phyloP scores from a whole-genome alignment of 2,329 filamentous ascomycete species.

The Furcasterigmium furcatum region DNA sequence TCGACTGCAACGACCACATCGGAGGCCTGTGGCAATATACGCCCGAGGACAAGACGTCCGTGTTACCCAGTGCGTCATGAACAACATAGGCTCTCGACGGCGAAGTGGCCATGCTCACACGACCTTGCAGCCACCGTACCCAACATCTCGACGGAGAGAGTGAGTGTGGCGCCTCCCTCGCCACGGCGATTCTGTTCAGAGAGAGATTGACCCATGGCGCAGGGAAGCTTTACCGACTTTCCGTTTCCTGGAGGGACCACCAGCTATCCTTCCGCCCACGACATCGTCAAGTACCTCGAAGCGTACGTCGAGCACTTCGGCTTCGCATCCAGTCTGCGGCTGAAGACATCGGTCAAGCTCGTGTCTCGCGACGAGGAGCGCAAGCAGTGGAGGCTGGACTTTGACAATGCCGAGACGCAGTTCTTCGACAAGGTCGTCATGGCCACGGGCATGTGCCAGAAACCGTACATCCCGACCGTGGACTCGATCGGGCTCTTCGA shows the following conservation, averaged over 20 bases:
- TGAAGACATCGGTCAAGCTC: conserved; percentile 5
- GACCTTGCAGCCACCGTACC: background rate
- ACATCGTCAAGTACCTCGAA: conserved; percentile 34
- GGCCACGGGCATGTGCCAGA: conserved; percentile 10
- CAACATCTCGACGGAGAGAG: conserved; percentile 10
- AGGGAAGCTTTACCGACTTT: conserved; percentile 11
- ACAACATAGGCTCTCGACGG: background rate
- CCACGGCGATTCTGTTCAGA: background rate
- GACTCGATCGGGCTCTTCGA: conserved; percentile 11
- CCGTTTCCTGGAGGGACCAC: conserved; percentile 30
- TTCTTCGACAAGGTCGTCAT: conserved; percentile 10
- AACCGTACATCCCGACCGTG: conserved; percentile 3
- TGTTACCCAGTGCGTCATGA: conserved; percentile 6
- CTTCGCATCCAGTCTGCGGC: conserved; percentile 23
- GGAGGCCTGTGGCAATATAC: conserved; percentile 12
- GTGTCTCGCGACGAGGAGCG: conserved; percentile 6
- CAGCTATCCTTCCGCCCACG: conserved; percentile 15
- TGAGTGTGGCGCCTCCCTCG: background rate
- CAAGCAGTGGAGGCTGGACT: background rate
- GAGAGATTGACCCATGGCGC: background rate
- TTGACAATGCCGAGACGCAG: background rate
- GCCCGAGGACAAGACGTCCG: conserved; percentile 5
- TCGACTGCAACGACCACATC: conserved; percentile 8
- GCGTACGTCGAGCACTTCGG: conserved; percentile 34
- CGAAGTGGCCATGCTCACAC: background rate